phyloP scores from a whole-genome alignment of 139 green algal species.

The Dunaliella primolecta region DNA sequence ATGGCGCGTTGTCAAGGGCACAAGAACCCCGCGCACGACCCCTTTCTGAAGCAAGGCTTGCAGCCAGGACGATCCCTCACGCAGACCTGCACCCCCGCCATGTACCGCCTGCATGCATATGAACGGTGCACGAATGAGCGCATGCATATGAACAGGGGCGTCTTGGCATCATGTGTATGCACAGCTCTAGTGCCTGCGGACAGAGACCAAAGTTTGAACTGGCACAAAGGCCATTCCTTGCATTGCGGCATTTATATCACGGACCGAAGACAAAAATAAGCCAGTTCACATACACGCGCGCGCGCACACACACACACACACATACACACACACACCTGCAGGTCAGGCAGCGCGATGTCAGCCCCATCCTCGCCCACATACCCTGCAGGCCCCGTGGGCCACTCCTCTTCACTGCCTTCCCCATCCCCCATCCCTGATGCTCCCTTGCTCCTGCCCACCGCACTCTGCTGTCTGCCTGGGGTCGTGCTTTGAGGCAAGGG shows the following conservation, averaged over 20 bases:
- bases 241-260: too few species aligned
- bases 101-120: background rate
- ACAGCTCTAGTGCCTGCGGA: background rate
- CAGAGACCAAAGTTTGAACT: too few species aligned
- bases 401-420: background rate
- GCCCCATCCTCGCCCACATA: background rate
- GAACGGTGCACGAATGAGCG: background rate
- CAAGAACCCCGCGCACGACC: constrained; percentile 64
- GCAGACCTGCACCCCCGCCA: background rate
- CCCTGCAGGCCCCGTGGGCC: background rate
- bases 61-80: constrained; percentile 4
- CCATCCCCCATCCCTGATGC: background rate
- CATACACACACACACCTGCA: background rate
- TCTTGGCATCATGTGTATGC: too few species aligned
- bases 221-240: too few species aligned
- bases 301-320: constrained; percentile 18
- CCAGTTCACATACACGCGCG: too few species aligned
- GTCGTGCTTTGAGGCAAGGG: background rate
- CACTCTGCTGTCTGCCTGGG: background rate
- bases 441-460: background rate
- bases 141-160: background rate
- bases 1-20: constrained; percentile 46
- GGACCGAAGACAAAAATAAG: too few species aligned
- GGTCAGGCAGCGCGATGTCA: background rate
- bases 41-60: constrained; percentile 20